Evolutionary conservation across 1,284 basidiomycete genomes (phyloP), one percentile per base, ranked within the genome.

Genomic region (Ustilago vetiveriae): DNA sequence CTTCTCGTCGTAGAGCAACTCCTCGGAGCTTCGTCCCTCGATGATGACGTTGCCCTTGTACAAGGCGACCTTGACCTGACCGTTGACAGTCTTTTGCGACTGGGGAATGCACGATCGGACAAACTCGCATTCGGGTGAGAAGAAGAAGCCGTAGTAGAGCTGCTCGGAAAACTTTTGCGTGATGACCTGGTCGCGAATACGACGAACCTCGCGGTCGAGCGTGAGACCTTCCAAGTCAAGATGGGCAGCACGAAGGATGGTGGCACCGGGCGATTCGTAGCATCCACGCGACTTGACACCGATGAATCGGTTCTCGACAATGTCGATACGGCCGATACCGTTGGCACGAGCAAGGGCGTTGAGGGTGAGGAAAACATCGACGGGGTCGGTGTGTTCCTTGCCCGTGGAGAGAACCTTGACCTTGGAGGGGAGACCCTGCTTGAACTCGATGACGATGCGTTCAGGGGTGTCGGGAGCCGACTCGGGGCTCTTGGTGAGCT

Each of bases 291-390:
- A 94, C 85, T 98, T 98, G 83, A 98, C 94, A 68, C 95, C 95
- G 83, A 98, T 98, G 86, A 97, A 98, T 53, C 95, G 89, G 86
- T 98, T 98, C 86, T 98, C 95, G 80, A 98, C 96, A 82, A 98
- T 98, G 84, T 98, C 95, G 84, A 97, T 90, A 66, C 95, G 89
- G 43, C 95, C 94, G 74, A 98, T 88, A 76, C 94, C 96, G 85
- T 98, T 94, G 82, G 91, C 92, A 75, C 95, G 88, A 27, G 91
- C 95, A 66, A 98, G 88, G 5, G 90, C 86, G 85, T 99, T 98
- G 80, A 98, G 89, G 13, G 87, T 87, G 74, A 92, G 85, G 89
- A 98, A 98, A 81, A 99, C 89, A 26, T 97, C 94, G 50, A 98
- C 95, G n/a, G 89, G 84, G 84, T 98, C 94, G 27, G 92, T 94